Evolutionary conservation across 192 early-diverging fungal genomes (phyloP), one percentile per base, ranked within the genome.

Genomic region (Ambispora gerdemannii): DNA sequence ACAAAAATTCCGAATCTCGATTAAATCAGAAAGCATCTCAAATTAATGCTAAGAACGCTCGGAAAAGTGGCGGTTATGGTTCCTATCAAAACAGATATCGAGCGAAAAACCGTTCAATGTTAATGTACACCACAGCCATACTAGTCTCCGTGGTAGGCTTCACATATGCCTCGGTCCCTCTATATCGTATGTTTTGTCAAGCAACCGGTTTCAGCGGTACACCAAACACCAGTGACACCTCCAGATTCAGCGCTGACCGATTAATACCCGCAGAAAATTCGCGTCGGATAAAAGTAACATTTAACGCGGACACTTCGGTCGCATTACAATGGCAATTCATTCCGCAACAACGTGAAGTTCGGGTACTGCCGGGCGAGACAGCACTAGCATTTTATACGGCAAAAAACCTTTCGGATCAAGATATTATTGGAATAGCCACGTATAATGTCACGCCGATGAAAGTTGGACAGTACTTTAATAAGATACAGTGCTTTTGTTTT

Each of bases 401-500:
- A 30, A 87, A 91, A 72, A 97, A 95, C 79, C 82, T 84, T 35
- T 88, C 90, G 27, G 83, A 89, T 28, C 86, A 93, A 69, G 92
- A 94, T 71, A 88, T 99, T 43, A 88, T 97, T 62, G 97, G 97
- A 13, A 91, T 99, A 67, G 92, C 93, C 2, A 99, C 97, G 0
- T 99, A 99, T 70, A 95, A 95, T 72, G 95, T 99, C 22, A 88
- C 93, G 4, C 97, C 97, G 2, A 83, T 88, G 61, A 91, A 93
- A 72, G 94, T 92, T 0, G 97, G 91, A 13, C 92, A 89, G 70
- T 95, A 99, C 66, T 99, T 99, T 74, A 99, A 99, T 86, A 99
- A 99, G 82, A 95, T 99, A 66, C 97, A 99, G 75, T 99, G 97
- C 75, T 99, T 99, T 72, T 99, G 97, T 77, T 99, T 99, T 83